Conservation (phyloP, 306 rosid species). For the Prunus fruticosa region DNA sequence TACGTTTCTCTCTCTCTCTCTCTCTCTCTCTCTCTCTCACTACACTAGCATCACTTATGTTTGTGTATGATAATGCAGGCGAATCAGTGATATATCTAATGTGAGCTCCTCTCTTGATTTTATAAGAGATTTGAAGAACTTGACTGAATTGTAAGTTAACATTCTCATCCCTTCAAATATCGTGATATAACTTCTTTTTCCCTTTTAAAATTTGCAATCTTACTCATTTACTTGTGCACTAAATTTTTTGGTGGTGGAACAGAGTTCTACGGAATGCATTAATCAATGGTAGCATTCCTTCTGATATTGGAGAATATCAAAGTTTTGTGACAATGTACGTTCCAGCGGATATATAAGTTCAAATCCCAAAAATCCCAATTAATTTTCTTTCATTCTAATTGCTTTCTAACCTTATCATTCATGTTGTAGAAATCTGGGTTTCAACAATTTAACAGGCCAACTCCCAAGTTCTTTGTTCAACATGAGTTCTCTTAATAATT, state of each 20-base stretch:
- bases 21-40: too few species aligned
- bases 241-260: background rate
- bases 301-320: conserved; percentile 21
- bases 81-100: conserved; percentile 30
- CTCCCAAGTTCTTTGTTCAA: conserved; percentile 26
- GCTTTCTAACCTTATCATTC: background rate
- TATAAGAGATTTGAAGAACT: conserved; percentile 10
- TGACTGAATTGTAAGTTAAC: conserved; percentile 26
- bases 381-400: background rate
- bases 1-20: too few species aligned
- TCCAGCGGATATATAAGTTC: background rate
- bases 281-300: conserved; percentile 23
- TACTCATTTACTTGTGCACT: background rate
- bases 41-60: background rate
- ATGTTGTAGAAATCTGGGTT: conserved; percentile 27
- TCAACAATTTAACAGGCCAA: conserved; percentile 29
- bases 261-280: conserved; percentile 32
- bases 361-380: background rate
- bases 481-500: background rate
- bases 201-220: background rate
- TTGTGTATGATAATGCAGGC: conserved; percentile 10
- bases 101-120: conserved; percentile 33
- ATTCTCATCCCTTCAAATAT: background rate
- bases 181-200: background rate
- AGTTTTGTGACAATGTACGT: conserved; percentile 17